phyloP scores from a whole-genome alignment of 2,329 filamentous ascomycete species.

The Samsoniella hepiali region DNA sequence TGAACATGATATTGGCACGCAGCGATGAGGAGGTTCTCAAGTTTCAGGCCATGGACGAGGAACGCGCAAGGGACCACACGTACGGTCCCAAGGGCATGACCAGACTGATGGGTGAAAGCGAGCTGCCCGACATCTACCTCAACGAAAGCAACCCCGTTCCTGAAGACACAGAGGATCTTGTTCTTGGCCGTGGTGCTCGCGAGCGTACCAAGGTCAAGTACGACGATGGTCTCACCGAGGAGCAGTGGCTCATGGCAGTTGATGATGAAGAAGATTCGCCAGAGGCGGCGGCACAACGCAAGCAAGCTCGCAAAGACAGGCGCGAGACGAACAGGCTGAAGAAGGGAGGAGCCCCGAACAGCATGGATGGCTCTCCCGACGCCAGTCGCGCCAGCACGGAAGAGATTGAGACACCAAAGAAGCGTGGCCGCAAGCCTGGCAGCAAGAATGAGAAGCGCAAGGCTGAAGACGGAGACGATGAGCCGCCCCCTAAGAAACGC shows the following conservation, averaged over 20 bases:
- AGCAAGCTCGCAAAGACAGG: conserved; percentile 79
- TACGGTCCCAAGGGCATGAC: conserved; percentile 74
- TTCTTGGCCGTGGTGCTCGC: conserved; percentile 82
- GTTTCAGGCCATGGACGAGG: conserved; percentile 82
- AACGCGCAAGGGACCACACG: conserved; percentile 59
- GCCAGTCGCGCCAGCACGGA: conserved; percentile 82
- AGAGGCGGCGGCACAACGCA: conserved; percentile 87
- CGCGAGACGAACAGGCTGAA: conserved; percentile 73
- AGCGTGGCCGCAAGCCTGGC: conserved; percentile 78
- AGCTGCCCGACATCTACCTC: conserved; percentile 92
- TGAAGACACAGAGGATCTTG: conserved; percentile 73
- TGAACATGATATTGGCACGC: conserved; percentile 91
- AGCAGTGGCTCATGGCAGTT: conserved; percentile 98
- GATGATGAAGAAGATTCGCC: conserved; percentile 95
- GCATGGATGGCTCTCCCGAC: conserved; percentile 66
- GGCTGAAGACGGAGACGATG: conserved; percentile 72
- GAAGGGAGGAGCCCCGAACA: conserved; percentile 38
- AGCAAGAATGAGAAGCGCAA: conserved; percentile 82
- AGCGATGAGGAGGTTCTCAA: conserved; percentile 71
- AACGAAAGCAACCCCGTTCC: conserved; percentile 77
- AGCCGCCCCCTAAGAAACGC: conserved; percentile 75
- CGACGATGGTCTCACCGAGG: conserved; percentile 94
- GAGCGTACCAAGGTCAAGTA: conserved; percentile 94
- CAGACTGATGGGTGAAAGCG: conserved; percentile 80
- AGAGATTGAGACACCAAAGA: conserved; percentile 72